Evolutionary conservation across 495 filamentous ascomycete genomes (phyloP), one percentile per base, ranked within the genome.

Genomic region (Lasiosphaeris hirsuta): DNA sequence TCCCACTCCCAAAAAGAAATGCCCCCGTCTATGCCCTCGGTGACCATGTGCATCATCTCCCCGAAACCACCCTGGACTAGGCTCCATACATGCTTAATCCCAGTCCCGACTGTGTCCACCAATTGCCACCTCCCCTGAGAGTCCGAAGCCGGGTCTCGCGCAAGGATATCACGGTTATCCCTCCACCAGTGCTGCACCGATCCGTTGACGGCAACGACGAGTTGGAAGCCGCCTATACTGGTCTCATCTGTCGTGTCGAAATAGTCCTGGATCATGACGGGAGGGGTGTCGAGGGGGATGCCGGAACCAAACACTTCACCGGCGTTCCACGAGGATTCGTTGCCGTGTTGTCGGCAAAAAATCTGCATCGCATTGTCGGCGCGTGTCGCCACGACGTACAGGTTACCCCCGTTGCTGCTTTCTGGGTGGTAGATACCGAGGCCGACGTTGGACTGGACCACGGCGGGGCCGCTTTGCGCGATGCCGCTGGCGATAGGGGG

Each of bases 211-310:
- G 60, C 60, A 39, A 63, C 46, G 1, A 41, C 53, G 5, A 63
- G 39, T 41, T 62, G 60, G 30, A 65, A 63, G 4, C 49, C 59
- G 7, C 63, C 60, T 1, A 41, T 14, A 23, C 41, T 58, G 0
- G 30, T 41, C 54, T 65, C 63, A 40, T 63, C 41, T 2, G n/a
- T 33, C 3, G 60, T 60, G 33, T 40, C n/a, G 44, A 52, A 38
- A 13, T 40, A 63, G 54, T 60, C 59, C 44, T 62, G 54, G 35
- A 65, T 60, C 63, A 65, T 60, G 15, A 62, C 57, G 4, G 57
- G 59, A 0, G 59, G 51, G 4, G 59, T 57, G 41, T 59, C 47
- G 3, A 15, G 17, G 9, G 59, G 56, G 40, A 62, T 49, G 8
- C 30, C 45, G 0, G 43, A 41, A 3, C 59, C 63, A 51, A 65